These are phyloP conservation scores for Tricholomella constricta DNA, from an alignment of 768 basidiomycete genomes.

Conservation along the genomic window DNA sequence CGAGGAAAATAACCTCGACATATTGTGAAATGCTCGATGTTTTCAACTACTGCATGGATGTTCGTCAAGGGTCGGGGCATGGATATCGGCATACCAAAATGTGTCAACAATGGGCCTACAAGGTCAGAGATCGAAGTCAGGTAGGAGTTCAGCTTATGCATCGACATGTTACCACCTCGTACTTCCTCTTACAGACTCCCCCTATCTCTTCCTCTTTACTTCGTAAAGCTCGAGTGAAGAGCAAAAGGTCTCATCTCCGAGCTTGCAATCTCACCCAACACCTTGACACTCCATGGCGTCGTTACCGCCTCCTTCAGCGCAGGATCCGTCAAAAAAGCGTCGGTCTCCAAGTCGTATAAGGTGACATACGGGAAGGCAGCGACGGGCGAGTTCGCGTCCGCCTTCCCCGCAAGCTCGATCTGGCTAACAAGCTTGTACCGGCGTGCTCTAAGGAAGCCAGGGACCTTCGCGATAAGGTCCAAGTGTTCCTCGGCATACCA, in stretches of 20 bases:
- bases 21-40: too few relatives aligned
- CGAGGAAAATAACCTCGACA: too few relatives aligned
- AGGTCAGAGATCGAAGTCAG: too few relatives aligned
- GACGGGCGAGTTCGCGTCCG: neutral
- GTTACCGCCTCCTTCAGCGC: conserved; percentile 10
- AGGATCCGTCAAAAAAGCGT: neutral
- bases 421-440: conserved; percentile 24
- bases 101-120: too few relatives aligned
- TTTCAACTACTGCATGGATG: too few relatives aligned
- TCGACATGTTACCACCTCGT: too few relatives aligned
- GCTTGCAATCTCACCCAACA: neutral
- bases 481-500: conserved; percentile 36
- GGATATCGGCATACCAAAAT: too few relatives aligned
- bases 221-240: conserved; percentile 14
- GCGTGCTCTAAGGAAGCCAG: conserved; percentile 33
- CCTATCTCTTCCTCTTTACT: conserved; percentile 1
- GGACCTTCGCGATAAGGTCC: conserved; percentile 25
- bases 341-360: conserved; percentile 18
- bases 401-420: conserved; percentile 14
- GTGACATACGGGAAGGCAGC: conserved; percentile 8
- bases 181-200: too few relatives aligned
- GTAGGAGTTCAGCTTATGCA: too few relatives aligned
- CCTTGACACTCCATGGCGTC: conserved; percentile 13
- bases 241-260: conserved; percentile 11
- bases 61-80: too few relatives aligned